Conservation (phyloP, 1,139 yeast species). For the Diutina sp. region DNA sequence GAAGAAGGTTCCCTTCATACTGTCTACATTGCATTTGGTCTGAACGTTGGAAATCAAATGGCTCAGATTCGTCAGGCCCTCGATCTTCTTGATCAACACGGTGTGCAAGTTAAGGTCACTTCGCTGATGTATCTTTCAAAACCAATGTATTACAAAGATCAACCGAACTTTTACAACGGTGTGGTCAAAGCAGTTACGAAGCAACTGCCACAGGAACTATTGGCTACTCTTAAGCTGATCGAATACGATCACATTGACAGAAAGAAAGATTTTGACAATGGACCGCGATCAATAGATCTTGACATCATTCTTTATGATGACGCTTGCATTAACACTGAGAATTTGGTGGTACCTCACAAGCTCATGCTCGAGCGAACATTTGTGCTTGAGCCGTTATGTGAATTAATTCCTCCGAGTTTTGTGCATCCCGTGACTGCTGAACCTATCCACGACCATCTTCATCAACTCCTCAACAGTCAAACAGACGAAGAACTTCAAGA, state of each 20-base stretch:
- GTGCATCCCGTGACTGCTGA: constrained; percentile 81
- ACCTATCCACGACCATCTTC: constrained; percentile 55
- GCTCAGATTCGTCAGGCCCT: constrained; percentile 50
- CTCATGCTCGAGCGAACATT: constrained; percentile 82
- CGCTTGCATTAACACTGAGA: constrained; percentile 36
- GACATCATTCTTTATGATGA: constrained; percentile 73
- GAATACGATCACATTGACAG: constrained; percentile 67
- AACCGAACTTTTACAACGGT: constrained; percentile 76
- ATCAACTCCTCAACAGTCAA: constrained; percentile 34
- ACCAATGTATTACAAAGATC: constrained; percentile 85
- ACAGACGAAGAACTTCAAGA: constrained; percentile 29
- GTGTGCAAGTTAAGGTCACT: constrained; percentile 40
- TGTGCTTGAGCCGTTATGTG: constrained; percentile 82
- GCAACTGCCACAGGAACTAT: constrained; percentile 49
- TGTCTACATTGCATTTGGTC: constrained; percentile 80
- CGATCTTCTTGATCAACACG: constrained; percentile 24
- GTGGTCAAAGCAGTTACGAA: constrained; percentile 41
- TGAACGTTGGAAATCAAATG: constrained; percentile 68
- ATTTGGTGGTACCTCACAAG: constrained; percentile 72
- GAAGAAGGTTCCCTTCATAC: constrained; percentile 21
- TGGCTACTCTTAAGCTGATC: constrained; percentile 52
- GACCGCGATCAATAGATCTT: constrained; percentile 83
- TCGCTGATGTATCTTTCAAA: constrained; percentile 79
- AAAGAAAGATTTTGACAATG: constrained; percentile 70
- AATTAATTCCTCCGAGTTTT: constrained; percentile 50